Conservation (phyloP, 2,329 filamentous ascomycete species). For the Fonsecaea pedrosoi region DNA sequence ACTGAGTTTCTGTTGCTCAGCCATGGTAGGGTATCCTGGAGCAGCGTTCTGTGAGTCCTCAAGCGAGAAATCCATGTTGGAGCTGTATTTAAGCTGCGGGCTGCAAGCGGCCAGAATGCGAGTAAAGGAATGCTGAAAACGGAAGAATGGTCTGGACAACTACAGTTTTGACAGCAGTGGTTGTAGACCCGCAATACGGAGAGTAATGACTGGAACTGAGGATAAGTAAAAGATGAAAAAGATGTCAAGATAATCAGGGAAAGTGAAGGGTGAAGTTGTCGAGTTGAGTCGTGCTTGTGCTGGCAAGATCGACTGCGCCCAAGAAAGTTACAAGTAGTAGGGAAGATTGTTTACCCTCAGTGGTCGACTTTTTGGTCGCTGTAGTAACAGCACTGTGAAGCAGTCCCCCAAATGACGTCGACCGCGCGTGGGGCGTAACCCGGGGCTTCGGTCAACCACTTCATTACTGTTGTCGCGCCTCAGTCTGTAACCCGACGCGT, state of each 20-base stretch:
- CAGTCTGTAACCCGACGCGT: constrained; percentile 15
- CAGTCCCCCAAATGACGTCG: constrained; percentile 22
- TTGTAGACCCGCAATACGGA: constrained; percentile 4
- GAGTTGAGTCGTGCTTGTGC: constrained; percentile 4
- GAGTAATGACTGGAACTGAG: constrained; percentile 6
- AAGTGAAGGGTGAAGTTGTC: constrained; percentile 8
- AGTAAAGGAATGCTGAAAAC: constrained; percentile 37
- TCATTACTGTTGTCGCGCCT: neutral
- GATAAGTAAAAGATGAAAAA: constrained; percentile 8
- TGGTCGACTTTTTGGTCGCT: constrained; percentile 13
- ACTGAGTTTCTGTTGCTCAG: constrained; percentile 67
- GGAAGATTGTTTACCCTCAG: constrained; percentile 12
- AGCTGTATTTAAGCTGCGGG: constrained; percentile 21
- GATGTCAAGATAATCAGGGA: neutral
- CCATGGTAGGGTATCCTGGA: constrained; percentile 59
- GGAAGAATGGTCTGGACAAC: constrained; percentile 35
- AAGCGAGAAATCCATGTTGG: constrained; percentile 60
- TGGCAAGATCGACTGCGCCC: neutral
- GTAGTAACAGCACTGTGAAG: constrained; percentile 21
- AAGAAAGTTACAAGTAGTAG: neutral
- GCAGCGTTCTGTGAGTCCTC: constrained; percentile 73
- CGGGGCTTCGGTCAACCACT: constrained; percentile 10
- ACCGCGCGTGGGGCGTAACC: neutral
- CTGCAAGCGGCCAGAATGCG: constrained; percentile 28
- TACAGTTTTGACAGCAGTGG: neutral